Base-by-base conservation (phyloP, 805 yeast genomes). In the Saccharomycopsis babjevae region DNA sequence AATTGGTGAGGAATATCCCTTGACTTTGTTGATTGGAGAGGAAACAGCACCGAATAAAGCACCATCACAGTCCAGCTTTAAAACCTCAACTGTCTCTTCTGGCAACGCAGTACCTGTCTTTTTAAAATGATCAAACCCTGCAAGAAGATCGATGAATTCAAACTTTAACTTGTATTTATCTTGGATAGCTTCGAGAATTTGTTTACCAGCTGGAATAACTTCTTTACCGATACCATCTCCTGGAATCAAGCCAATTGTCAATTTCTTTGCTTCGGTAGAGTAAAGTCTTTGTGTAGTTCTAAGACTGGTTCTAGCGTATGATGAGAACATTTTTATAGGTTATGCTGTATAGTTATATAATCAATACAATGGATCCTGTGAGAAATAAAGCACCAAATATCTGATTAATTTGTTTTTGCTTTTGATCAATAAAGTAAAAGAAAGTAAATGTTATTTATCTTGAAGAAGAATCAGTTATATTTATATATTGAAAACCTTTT, bases 161-260 rank as follows among this genome's bases (percentile, higher is more conserved):
- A 94, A 94, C 60, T 83, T 79, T 66, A 94, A 80, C 50, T 88
- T 92, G 69, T 79, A 87, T 62, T 81, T 77, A n/a, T 86, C 74
- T 54, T 93, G 91, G 62, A 94, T 81, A 64, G 84, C 86, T 75
- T 93, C 93, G 67, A 94, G 79, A 36, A 94, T 83, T 65, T 89
- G 88, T 67, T 83, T 83, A 68, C 99, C 99, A 54, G 98, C 76
- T 64, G 99, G 99, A 63, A 94, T 92, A 56, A 94, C 99, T 76
- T 94, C 99, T 70, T 88, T 84, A 60, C 99, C 99, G 68, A 94
- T 94, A 66, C 99, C 99, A 73, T 94, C 99, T 72, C 99, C 99
- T 58, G 99, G 97, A 68, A 94, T 92, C 71, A 94, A 80, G 62
- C 82, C 87, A 65, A 83, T 81, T 60, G 78, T 82, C 56, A 83